A percentile compares a stretch with the other conserved stretches of the same genome.
phyloP scores from a whole-genome alignment of 176 grass and related monocot species.

The Lolium multiflorum region DNA sequence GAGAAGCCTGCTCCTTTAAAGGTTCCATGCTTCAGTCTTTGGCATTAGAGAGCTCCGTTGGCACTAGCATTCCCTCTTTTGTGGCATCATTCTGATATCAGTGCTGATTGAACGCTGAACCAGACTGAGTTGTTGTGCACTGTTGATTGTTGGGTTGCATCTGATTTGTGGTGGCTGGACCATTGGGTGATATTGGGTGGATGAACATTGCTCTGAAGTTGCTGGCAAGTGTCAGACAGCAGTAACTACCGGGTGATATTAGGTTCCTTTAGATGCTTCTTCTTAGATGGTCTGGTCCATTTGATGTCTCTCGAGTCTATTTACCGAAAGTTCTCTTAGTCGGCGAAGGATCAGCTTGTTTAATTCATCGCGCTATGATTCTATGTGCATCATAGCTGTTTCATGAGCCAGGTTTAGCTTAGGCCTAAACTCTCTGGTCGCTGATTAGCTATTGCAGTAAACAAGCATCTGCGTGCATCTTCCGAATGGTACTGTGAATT shows the following conservation, averaged over 20 bases:
- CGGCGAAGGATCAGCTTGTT: not conserved
- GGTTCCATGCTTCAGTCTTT: conserved; percentile 56
- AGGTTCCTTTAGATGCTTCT: conserved; percentile 18
- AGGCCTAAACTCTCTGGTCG: not conserved
- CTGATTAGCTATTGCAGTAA: not conserved
- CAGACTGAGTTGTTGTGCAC: not conserved
- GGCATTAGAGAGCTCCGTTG: conserved; percentile 51
- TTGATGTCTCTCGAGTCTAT: conserved; percentile 30
- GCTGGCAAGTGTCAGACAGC: not conserved
- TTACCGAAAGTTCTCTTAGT: not conserved
- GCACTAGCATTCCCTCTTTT: not conserved
- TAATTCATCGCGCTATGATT: not conserved
- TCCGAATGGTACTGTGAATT: not conserved
- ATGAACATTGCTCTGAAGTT: conserved; percentile 20
- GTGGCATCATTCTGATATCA: conserved; percentile 30
- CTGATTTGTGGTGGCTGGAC: not conserved
- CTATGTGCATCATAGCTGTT: not conserved
- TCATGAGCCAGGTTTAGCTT: not conserved
- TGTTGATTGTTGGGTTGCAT: conserved; percentile 13
- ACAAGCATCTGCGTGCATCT: not conserved
- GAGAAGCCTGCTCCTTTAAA: conserved; percentile 57
- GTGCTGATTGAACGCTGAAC: conserved; percentile 32
- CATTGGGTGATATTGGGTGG: conserved; percentile 6
- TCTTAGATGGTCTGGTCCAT: conserved; percentile 13
- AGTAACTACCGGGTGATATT: not conserved